Base-by-base conservation (phyloP, 2,329 filamentous ascomycete species). In the Graphilbum ipis-grandicollis region DNA sequence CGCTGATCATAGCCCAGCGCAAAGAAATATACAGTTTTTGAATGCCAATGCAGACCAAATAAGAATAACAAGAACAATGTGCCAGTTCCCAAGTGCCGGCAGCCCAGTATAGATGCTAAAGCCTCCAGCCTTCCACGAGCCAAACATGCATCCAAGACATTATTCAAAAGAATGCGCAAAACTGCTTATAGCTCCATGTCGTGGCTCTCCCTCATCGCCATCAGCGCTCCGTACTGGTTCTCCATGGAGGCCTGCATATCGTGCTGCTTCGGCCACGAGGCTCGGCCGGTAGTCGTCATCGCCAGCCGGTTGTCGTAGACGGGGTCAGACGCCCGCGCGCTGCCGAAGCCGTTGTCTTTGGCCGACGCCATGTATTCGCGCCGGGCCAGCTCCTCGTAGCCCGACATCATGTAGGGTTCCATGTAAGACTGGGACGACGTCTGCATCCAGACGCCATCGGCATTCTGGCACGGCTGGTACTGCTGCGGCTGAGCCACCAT, bases 351-450 rank as follows among this genome's bases (percentile, higher is more conserved):
- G 9, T 17, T 29, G 26, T 29, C 39, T 28, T 23, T 33, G 12
- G 22, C 33, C 15, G 44, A 43, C 19, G 50, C 46, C 37, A 78
- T 67, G 43, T 76, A 72, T 49, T 81, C 75, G 37, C 71, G 64
- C 40, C 65, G 63, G 40, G 77, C 72, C 39, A 80, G 58, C 49
- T 71, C 63, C 48, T 83, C 79, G 51, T 93, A 93, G 13, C 85
- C 85, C 7, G 73, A 77, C 34, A 71, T 55, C 70, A 93, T 92
- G 56, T 93, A 93, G 1, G 84, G 84, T 55, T 92, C 83, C 29
- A 70, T 72, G 42, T 70, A 64, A 33, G 54, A 43, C 49, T 57
- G 52, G 21, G 48, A 45, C 39, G 52, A 51, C 26, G 30, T 37
- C 28, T 40, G 37, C 21, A 60, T 47, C 69, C 71, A 75, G 36